Conservation (phyloP, 129 eudicot species). For the Artemisia tridentata region DNA sequence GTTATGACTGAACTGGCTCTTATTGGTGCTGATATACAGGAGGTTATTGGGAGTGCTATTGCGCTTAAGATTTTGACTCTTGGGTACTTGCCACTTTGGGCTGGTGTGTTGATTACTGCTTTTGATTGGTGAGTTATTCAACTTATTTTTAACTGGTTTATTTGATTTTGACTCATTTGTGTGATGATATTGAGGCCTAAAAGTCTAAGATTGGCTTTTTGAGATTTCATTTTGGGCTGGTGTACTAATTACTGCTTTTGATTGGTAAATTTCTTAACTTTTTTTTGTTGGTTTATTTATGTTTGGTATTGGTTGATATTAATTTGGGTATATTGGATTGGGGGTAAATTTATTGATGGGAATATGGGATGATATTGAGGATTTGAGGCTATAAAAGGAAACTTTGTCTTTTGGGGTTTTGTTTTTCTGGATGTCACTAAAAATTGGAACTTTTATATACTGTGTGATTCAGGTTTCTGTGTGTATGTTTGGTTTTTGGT, state of each 20-base stretch:
- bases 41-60: conserved; percentile 97
- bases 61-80: conserved; percentile 77
- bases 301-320: background rate
- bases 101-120: conserved; percentile 91
- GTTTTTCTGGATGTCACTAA: conserved; percentile 4
- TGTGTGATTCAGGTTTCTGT: background rate
- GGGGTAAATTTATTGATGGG: background rate
- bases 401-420: background rate
- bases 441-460: conserved; percentile 3
- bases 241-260: background rate
- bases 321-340: background rate
- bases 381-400: background rate
- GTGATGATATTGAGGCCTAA: background rate
- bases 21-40: conserved; percentile 91
- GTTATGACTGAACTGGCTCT: conserved; percentile 88
- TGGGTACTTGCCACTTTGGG: conserved; percentile 88
- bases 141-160: background rate
- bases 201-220: no score
- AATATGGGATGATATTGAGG: background rate
- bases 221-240: no score
- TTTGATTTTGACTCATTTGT: background rate
- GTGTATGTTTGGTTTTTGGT: conserved; percentile 2
- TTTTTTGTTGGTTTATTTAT: no score
- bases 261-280: background rate
- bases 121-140: conserved; percentile 53